Conservation (phyloP, 495 filamentous ascomycete species). For the Aspergillus biplanus region DNA sequence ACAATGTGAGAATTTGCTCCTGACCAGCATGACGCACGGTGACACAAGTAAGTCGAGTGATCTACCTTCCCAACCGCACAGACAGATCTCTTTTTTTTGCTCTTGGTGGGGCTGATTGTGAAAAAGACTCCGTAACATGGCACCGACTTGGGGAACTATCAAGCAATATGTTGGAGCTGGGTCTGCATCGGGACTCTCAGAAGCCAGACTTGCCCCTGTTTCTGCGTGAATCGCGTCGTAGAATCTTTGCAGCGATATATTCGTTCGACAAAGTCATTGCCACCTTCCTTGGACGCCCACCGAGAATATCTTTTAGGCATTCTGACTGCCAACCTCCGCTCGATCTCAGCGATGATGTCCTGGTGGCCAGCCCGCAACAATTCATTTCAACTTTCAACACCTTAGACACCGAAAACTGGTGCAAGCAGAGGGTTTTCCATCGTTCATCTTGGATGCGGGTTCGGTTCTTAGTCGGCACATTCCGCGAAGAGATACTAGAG, state of each 20-base stretch:
- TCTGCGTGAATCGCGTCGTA: constrained; percentile 48
- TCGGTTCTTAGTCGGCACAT: constrained; percentile 47
- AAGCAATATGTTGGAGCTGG: constrained; percentile 52
- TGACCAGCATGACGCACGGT: constrained; percentile 29
- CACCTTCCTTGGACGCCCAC: constrained; percentile 58
- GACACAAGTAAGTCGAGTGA: constrained; percentile 33
- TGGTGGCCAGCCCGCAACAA: constrained; percentile 41
- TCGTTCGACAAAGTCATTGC: constrained; percentile 53
- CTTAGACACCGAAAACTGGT: constrained; percentile 58
- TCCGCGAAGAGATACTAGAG: constrained; percentile 63
- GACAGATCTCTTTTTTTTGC: not conserved
- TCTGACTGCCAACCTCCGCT: constrained; percentile 56
- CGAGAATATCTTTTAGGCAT: constrained; percentile 52
- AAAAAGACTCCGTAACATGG: constrained; percentile 33
- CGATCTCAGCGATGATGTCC: constrained; percentile 53
- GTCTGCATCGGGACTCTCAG: constrained; percentile 54
- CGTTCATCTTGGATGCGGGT: constrained; percentile 47
- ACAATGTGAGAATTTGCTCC: constrained; percentile 33
- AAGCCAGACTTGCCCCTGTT: constrained; percentile 44
- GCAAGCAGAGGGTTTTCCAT: constrained; percentile 36
- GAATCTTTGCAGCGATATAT: constrained; percentile 53
- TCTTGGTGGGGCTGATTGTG: not conserved
- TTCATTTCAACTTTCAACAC: constrained; percentile 33
- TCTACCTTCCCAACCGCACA: not conserved
- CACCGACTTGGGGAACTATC: constrained; percentile 37